Evolutionary conservation across 768 basidiomycete genomes (phyloP).

Genomic region (Rhodosporidiobolus sp.): DNA sequence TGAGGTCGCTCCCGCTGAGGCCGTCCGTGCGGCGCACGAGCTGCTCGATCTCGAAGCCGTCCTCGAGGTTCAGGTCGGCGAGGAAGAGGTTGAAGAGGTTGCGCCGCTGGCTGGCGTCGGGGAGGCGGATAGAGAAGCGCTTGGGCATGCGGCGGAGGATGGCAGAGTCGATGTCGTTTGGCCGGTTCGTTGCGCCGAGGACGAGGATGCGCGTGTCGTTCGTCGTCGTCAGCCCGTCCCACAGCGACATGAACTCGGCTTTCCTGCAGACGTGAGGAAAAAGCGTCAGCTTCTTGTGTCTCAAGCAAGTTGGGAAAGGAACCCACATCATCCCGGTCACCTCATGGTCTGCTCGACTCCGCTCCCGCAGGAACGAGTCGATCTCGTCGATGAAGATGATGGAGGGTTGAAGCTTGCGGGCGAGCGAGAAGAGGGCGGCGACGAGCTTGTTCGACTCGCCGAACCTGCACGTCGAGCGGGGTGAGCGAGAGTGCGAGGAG

Average conservation of each 20-base stretch:
- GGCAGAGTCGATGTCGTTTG: slow-evolving; percentile 82
- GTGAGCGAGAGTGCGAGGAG: neutral
- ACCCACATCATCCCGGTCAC: slow-evolving; percentile 80
- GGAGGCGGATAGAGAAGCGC: slow-evolving; percentile 80
- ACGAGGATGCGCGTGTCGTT: slow-evolving; percentile 44
- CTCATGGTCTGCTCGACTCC: slow-evolving; percentile 86
- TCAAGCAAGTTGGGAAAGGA: neutral
- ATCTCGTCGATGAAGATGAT: slow-evolving; percentile 99
- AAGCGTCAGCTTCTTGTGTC: neutral
- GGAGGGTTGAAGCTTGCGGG: slow-evolving; percentile 84
- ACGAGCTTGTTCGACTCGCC: slow-evolving; percentile 94
- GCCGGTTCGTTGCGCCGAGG: slow-evolving; percentile 91
- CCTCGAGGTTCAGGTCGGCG: slow-evolving; percentile 65
- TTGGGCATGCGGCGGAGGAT: slow-evolving; percentile 94
- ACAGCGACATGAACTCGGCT: slow-evolving; percentile 56
- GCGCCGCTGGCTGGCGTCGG: slow-evolving; percentile 69
- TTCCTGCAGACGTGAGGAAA: slow-evolving; percentile 27
- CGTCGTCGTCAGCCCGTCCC: slow-evolving; percentile 89
- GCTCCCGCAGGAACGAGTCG: slow-evolving; percentile 86
- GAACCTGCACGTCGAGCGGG: slow-evolving; percentile 57
- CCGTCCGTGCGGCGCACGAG: slow-evolving; percentile 71
- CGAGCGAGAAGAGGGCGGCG: slow-evolving; percentile 87
- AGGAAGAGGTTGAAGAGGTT: slow-evolving; percentile 87
- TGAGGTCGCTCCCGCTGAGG: slow-evolving; percentile 82
- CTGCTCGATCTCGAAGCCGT: slow-evolving; percentile 59